Evolutionary conservation across 2,329 filamentous ascomycete genomes (phyloP).

Genomic region (Fusarium zealandicum): DNA sequence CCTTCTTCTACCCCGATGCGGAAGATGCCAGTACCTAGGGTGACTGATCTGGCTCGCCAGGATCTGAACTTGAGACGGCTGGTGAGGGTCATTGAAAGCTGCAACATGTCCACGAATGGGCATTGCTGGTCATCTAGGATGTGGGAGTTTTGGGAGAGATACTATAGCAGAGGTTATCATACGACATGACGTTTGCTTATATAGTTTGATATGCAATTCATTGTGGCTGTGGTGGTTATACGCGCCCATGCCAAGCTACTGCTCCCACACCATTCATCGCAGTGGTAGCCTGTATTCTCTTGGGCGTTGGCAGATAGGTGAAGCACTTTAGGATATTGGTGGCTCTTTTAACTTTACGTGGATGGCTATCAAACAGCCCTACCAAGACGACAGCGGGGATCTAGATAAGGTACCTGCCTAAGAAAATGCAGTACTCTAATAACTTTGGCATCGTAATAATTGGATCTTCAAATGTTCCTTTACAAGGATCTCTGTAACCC

Average conservation of each 20-base stretch:
- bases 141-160: conserved; percentile 1
- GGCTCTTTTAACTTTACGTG: too few species aligned
- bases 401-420: too few species aligned
- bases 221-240: not conserved
- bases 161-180: not conserved
- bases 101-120: not conserved
- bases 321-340: too few species aligned
- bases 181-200: not conserved
- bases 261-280: too few species aligned
- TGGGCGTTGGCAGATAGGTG: too few species aligned
- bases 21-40: conserved; percentile 55
- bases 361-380: too few species aligned
- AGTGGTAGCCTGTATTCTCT: too few species aligned
- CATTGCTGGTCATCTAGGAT: not conserved
- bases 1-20: conserved; percentile 69
- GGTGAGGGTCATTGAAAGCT: conserved; percentile 15
- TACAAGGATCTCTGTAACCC: too few species aligned
- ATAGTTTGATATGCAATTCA: conserved; percentile 5
- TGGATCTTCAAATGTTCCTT: not conserved
- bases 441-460: too few species aligned
- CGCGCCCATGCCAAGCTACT: too few species aligned
- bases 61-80: not conserved
- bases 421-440: too few species aligned
- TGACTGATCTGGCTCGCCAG: conserved; percentile 6
- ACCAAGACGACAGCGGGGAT: too few species aligned